A percentile compares a stretch with the other conserved stretches of the same genome.
phyloP scores from a whole-genome alignment of 1,139 yeast genomes.

The Trichomonascaceae sp. region DNA sequence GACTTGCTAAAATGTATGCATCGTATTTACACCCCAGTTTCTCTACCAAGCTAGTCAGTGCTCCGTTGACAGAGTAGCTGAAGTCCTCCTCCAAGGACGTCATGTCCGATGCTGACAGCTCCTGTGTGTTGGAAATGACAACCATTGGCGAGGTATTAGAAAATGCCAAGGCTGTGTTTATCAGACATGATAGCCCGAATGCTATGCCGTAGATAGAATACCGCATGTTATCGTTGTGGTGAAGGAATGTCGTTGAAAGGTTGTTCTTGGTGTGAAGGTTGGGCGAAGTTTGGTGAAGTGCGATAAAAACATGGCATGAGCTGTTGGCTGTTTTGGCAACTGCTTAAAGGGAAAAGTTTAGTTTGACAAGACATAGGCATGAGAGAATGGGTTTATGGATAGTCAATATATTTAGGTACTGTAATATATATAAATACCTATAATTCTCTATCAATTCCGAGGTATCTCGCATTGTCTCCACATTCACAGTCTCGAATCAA shows the following conservation, averaged over 20 bases:
- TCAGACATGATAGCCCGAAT: neutral
- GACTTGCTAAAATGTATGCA: conserved; percentile 34
- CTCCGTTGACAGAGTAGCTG: conserved; percentile 10
- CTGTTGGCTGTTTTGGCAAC: no score
- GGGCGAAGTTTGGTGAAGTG: neutral
- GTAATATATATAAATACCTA: no score
- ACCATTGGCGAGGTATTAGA: conserved; percentile 19
- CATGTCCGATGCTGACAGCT: conserved; percentile 3
- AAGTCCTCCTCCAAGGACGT: conserved; percentile 14
- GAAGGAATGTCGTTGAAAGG: neutral
- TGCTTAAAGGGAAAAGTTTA: no score
- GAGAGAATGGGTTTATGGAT: no score
- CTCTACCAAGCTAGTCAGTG: neutral
- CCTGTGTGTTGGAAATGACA: conserved; percentile 15
- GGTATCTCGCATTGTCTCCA: no score
- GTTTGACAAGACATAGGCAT: no score
- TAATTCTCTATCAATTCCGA: no score
- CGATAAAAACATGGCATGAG: neutral
- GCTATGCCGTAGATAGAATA: neutral
- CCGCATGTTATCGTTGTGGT: neutral
- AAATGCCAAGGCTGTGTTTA: conserved; percentile 11
- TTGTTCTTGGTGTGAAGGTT: neutral
- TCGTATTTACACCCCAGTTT: conserved; percentile 30
- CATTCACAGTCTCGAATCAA: no score
- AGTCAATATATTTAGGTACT: no score